Percentiles rank a stretch among this genome's conserved stretches.
Conservation (phyloP, 352 stramenopile species). For the Pythium sp. region DNA sequence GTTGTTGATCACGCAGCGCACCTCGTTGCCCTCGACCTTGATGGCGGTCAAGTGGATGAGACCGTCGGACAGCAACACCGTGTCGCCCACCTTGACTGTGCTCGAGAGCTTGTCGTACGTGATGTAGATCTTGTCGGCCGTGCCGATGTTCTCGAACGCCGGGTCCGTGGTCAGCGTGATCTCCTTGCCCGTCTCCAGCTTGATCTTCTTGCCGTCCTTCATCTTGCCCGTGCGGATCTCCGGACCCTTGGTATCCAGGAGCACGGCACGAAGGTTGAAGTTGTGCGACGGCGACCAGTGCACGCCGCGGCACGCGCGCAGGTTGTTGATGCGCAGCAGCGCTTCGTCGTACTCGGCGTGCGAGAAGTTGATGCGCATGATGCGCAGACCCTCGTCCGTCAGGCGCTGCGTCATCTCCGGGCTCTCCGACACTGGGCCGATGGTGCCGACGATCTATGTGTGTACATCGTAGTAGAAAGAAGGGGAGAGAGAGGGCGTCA, state of each 20-base stretch:
- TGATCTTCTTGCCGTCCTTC: conserved; percentile 83
- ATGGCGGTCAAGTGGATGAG: conserved; percentile 89
- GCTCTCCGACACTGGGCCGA: conserved; percentile 86
- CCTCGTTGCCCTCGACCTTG: conserved; percentile 54
- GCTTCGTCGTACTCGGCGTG: conserved; percentile 90
- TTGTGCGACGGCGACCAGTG: conserved; percentile 59
- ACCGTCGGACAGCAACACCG: conserved; percentile 90
- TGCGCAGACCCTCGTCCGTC: conserved; percentile 85
- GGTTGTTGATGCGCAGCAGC: conserved; percentile 70
- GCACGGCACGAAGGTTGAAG: conserved; percentile 91
- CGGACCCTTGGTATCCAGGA: conserved; percentile 94
- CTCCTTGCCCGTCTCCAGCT: conserved; percentile 76
- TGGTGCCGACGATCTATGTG: conserved; percentile 89
- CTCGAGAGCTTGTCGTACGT: conserved; percentile 90
- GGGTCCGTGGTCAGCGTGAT: conserved; percentile 88
- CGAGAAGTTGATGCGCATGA: conserved; percentile 96
- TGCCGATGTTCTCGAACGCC: conserved; percentile 69
- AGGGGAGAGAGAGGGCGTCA: neutral
- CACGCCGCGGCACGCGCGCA: conserved; percentile 76
- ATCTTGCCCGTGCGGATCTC: conserved; percentile 94
- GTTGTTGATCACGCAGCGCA: conserved; percentile 90
- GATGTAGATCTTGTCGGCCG: conserved; percentile 89
- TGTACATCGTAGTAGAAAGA: neutral
- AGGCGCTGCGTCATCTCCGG: conserved; percentile 80
- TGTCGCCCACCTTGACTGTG: conserved; percentile 83